Percentiles rank a stretch among this genome's conserved stretches.
These are phyloP conservation scores for Diplodia intermedia DNA, from an alignment of 2,329 filamentous ascomycete species.

Conservation along the genomic window DNA sequence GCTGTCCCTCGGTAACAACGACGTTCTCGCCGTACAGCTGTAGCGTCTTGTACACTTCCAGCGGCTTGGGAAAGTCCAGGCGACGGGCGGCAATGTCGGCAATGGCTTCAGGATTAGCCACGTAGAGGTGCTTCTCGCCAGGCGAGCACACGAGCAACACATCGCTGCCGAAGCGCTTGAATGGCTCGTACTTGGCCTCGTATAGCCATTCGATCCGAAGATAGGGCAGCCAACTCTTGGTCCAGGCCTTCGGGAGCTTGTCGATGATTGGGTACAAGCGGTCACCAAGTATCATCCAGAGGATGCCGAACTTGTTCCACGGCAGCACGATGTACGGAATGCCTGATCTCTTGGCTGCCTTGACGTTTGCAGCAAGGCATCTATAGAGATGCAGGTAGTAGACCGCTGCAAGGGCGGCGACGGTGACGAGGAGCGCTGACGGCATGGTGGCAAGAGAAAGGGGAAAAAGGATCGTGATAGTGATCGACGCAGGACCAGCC, in stretches of 20 bases:
- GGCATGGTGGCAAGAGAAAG: conserved; percentile 36
- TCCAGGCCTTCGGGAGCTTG: conserved; percentile 61
- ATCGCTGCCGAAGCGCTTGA: conserved; percentile 64
- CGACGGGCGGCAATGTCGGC: conserved; percentile 69
- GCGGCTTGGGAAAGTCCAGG: conserved; percentile 75
- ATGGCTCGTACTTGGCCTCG: conserved; percentile 63
- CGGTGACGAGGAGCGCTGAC: conserved; percentile 40
- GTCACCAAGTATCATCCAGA: conserved; percentile 63
- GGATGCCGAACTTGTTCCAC: conserved; percentile 56
- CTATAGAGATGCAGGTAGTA: conserved; percentile 47
- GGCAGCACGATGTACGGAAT: conserved; percentile 54
- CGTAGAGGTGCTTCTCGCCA: conserved; percentile 59
- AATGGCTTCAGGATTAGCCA: conserved; percentile 69
- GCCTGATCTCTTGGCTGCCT: conserved; percentile 54
- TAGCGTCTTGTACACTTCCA: conserved; percentile 64
- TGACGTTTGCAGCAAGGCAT: conserved; percentile 50
- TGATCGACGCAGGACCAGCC: conserved; percentile 21
- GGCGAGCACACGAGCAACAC: conserved; percentile 70
- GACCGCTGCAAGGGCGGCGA: conserved; percentile 43
- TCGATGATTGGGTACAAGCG: conserved; percentile 65
- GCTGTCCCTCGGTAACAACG: conserved; percentile 70
- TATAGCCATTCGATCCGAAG: conserved; percentile 68
- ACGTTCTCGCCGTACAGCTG: conserved; percentile 75
- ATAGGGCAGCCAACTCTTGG: conserved; percentile 64
- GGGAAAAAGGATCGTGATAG: not conserved